These are phyloP conservation scores for Pyracantha coccinea DNA, from an alignment of 331 rosid genomes.

Conservation along the genomic window DNA sequence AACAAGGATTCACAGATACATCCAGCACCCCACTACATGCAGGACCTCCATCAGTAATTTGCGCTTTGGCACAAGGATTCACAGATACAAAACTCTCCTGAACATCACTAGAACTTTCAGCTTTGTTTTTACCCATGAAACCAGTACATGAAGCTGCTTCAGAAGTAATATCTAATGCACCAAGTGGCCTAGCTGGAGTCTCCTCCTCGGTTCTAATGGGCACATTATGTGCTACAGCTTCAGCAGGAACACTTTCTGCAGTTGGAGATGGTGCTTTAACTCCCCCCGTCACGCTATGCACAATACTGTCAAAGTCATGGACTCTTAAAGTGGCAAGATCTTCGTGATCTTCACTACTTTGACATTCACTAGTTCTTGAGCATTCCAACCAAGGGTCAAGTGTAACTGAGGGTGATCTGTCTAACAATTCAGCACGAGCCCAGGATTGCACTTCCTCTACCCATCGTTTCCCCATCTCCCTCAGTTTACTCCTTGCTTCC, in stretches of 20 bases:
- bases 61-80: conserved; percentile 15
- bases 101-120: conserved; percentile 24
- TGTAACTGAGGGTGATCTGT: conserved; percentile 17
- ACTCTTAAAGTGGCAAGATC: conserved; percentile 16
- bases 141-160: conserved; percentile 4
- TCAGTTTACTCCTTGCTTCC: conserved; percentile 28
- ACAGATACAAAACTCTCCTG: conserved; percentile 18
- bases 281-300: conserved; percentile 1
- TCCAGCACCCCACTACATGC: conserved; percentile 11
- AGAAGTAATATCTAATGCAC: conserved; percentile 16
- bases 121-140: conserved; percentile 4
- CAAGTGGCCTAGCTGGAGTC: conserved; percentile 10
- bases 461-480: conserved; percentile 29
- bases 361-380: conserved; percentile 20
- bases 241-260: conserved; percentile 15
- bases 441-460: conserved; percentile 47
- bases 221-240: conserved; percentile 12
- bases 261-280: conserved; percentile 15
- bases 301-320: conserved; percentile 6
- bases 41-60: conserved; percentile 11
- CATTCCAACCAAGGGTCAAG: conserved; percentile 23
- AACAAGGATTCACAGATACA: not conserved
- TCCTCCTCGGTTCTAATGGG: conserved; percentile 11
- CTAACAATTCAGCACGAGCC: conserved; percentile 42
- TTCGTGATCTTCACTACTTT: conserved; percentile 6